These are phyloP conservation scores for Pseudogymnoascus sp. DNA, from an alignment of 2,329 filamentous ascomycete species.

Conservation along the genomic window DNA sequence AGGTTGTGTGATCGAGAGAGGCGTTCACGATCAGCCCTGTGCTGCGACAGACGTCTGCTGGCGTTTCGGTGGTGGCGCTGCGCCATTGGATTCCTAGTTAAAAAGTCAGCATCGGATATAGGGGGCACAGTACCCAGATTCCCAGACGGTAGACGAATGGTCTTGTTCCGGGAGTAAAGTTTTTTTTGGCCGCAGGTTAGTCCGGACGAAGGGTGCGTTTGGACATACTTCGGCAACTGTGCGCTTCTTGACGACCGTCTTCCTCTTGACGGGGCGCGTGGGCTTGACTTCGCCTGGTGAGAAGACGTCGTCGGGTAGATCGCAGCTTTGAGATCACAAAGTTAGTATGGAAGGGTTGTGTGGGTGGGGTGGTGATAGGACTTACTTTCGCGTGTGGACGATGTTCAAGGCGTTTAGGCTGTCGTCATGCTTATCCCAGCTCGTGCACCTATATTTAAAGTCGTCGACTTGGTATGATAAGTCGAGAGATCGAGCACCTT, in stretches of 20 bases:
- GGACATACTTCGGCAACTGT: slow-evolving; percentile 26
- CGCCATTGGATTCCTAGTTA: neutral
- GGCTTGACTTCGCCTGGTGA: slow-evolving; percentile 69
- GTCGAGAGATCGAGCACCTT: slow-evolving; percentile 66
- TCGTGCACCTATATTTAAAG: slow-evolving; percentile 76
- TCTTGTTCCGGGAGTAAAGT: neutral
- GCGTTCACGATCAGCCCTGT: slow-evolving; percentile 18
- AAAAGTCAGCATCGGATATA: neutral
- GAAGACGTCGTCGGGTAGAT: slow-evolving; percentile 87
- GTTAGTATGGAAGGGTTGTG: slow-evolving; percentile 15
- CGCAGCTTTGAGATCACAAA: slow-evolving; percentile 52
- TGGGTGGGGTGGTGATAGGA: slow-evolving; percentile 14
- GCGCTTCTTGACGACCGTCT: slow-evolving; percentile 25
- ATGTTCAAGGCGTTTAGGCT: slow-evolving; percentile 74
- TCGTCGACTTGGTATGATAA: slow-evolving; percentile 75
- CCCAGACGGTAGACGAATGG: slow-evolving; percentile 6
- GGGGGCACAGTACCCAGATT: slow-evolving; percentile 4
- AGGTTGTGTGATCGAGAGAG: neutral
- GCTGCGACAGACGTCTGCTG: slow-evolving; percentile 27
- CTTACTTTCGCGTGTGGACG: slow-evolving; percentile 70
- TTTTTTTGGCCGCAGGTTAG: neutral
- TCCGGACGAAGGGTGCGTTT: slow-evolving; percentile 9
- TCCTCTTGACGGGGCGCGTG: slow-evolving; percentile 25
- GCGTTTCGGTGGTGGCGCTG: slow-evolving; percentile 25
- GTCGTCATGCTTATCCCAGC: slow-evolving; percentile 67